Evolutionary conservation across 2,329 filamentous ascomycete genomes (phyloP).

Genomic region (Nectriaceae sp.): DNA sequence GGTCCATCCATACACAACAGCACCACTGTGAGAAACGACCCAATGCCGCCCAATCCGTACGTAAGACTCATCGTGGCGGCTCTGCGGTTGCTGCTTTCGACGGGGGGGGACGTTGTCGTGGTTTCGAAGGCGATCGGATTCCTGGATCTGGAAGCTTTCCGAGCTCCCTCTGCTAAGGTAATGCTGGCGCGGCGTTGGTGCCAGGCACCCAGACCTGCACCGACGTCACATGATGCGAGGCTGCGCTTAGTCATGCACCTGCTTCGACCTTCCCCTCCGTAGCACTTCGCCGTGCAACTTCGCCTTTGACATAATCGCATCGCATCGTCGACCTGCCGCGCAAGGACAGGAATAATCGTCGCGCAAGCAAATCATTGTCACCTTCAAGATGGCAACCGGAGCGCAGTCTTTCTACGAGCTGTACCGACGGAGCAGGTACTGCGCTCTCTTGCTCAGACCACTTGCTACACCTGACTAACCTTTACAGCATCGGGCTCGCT

Average conservation of each 20-base stretch:
- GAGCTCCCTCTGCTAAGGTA: background rate
- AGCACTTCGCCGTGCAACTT: constrained; percentile 14
- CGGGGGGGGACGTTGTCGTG: constrained; percentile 16
- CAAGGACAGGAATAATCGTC: background rate
- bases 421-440: constrained; percentile 96
- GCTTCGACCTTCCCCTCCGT: constrained; percentile 2
- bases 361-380: background rate
- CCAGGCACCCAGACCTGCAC: constrained; percentile 25
- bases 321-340: background rate
- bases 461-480: constrained; percentile 27
- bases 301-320: constrained; percentile 8
- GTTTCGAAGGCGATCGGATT: constrained; percentile 14
- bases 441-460: constrained; percentile 24
- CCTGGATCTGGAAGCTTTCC: constrained; percentile 23
- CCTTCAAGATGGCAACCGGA: constrained; percentile 46
- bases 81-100: constrained; percentile 23
- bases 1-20: constrained; percentile 69
- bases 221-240: constrained; percentile 41
- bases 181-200: background rate
- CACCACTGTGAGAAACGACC: constrained; percentile 69
- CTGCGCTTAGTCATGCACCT: constrained; percentile 30
- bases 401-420: constrained; percentile 81
- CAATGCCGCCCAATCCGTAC: constrained; percentile 70
- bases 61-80: constrained; percentile 65
- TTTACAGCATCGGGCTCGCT: constrained; percentile 79